A percentile compares a stretch with the other conserved stretches of the same genome.
These are phyloP conservation scores for Pleurotus pulmonarius DNA, from an alignment of 768 basidiomycete species.

Conservation along the genomic window DNA sequence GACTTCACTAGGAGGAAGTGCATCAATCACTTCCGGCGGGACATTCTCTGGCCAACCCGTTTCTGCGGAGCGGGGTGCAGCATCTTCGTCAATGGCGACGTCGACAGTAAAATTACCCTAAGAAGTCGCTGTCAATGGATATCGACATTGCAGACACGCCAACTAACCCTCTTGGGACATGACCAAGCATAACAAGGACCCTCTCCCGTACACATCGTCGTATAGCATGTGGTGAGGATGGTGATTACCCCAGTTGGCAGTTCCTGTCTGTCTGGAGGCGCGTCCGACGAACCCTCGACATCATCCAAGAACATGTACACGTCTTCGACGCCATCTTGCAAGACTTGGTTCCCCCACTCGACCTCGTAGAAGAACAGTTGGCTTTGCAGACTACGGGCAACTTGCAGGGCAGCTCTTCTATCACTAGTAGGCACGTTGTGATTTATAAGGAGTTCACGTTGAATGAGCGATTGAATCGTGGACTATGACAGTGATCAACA, in stretches of 20 bases:
- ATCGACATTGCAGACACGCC: no score
- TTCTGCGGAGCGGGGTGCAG: constrained; percentile 16
- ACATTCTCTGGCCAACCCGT: constrained; percentile 47
- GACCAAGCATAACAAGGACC: constrained; percentile 76
- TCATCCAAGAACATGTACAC: constrained; percentile 94
- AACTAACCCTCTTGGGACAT: constrained; percentile 66
- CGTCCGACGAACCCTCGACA: constrained; percentile 59
- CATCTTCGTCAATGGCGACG: constrained; percentile 26
- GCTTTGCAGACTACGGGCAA: constrained; percentile 86
- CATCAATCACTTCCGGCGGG: constrained; percentile 30
- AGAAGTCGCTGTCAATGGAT: constrained; percentile 4
- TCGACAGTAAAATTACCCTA: constrained; percentile 28
- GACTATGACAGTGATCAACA: constrained; percentile 44
- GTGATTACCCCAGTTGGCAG: constrained; percentile 90
- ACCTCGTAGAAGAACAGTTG: constrained; percentile 97
- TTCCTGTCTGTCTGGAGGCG: constrained; percentile 57
- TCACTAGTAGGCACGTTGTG: constrained; percentile 75
- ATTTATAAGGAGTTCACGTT: constrained; percentile 74
- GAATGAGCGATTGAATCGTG: constrained; percentile 84
- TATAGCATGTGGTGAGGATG: constrained; percentile 86
- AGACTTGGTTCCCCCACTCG: constrained; percentile 82
- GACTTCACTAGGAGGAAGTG: constrained; percentile 74
- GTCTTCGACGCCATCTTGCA: constrained; percentile 88
- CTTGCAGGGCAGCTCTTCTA: constrained; percentile 77
- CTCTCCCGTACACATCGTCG: constrained; percentile 80